A percentile compares a stretch with the other conserved stretches of the same genome.
phyloP scores from a whole-genome alignment of 106 monocot genomes.

The Dendrobium nobile region DNA sequence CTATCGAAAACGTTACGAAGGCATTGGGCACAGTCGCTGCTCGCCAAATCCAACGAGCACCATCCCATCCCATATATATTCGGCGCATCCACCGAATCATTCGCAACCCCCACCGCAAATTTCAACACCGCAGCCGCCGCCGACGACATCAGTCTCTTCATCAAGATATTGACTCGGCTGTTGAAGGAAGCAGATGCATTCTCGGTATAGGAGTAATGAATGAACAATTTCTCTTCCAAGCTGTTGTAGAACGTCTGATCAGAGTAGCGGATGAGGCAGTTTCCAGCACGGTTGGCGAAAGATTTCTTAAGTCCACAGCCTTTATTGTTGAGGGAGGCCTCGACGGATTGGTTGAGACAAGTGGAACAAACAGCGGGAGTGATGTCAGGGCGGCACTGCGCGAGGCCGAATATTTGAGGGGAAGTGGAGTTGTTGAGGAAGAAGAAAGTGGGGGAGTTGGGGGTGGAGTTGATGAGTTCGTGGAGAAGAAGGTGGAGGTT shows the following conservation, averaged over 20 bases:
- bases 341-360: neutral
- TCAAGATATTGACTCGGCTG: neutral
- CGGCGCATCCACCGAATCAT: neutral
- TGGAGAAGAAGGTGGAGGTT: neutral
- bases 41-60: neutral
- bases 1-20: neutral
- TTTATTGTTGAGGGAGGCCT: too few relatives aligned
- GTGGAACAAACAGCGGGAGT: neutral
- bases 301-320: neutral
- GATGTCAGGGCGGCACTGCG: constrained; percentile 12
- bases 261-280: neutral
- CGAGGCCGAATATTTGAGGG: neutral
- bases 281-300: neutral
- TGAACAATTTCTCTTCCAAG: neutral
- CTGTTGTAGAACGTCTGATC: neutral
- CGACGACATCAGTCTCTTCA: neutral
- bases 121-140: neutral
- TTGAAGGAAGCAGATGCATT: neutral
- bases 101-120: neutral
- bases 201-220: neutral
- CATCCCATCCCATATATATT: neutral
- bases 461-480: neutral
- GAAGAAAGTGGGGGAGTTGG: neutral
- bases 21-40: neutral
- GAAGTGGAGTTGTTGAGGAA: neutral